phyloP scores from a whole-genome alignment of 352 stramenopile species.

The Globisporangium recalcitrans region DNA sequence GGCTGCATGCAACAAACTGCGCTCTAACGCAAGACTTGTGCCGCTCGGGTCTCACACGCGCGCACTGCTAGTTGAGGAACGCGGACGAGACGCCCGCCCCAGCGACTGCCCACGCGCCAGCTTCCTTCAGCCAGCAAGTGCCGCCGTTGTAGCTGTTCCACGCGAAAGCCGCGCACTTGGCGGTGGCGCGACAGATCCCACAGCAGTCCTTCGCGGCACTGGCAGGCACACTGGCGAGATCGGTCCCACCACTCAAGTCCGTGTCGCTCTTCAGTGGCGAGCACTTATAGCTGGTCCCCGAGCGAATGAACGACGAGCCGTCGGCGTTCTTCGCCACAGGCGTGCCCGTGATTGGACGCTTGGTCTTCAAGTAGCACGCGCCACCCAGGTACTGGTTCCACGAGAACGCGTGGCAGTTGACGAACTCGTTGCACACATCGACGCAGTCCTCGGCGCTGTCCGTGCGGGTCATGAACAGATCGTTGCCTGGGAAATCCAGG shows the following conservation, averaged over 20 bases:
- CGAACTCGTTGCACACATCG: constrained; percentile 20
- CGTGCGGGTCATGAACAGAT: constrained; percentile 12
- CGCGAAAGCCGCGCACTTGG: constrained; percentile 7
- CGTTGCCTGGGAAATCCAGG: constrained; percentile 23
- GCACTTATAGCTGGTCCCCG: constrained; percentile 11
- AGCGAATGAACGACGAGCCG: constrained; percentile 3
- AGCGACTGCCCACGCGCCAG: not conserved
- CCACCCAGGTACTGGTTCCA: constrained; percentile 39
- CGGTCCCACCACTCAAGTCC: not conserved
- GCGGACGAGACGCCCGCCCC: not conserved
- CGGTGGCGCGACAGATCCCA: constrained; percentile 7
- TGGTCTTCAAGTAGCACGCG: constrained; percentile 52
- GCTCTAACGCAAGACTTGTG: no score
- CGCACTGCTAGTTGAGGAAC: not conserved
- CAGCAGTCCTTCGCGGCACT: constrained; percentile 1
- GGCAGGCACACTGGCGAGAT: not conserved
- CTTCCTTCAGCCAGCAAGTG: constrained; percentile 12
- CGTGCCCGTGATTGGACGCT: not conserved
- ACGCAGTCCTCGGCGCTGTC: constrained; percentile 14
- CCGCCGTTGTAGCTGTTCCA: constrained; percentile 10
- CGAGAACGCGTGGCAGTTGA: constrained; percentile 40
- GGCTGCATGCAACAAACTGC: no score
- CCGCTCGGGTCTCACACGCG: no score
- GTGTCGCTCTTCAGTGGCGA: not conserved
- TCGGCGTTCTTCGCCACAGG: not conserved